A percentile compares a stretch with the other conserved stretches of the same genome.
phyloP scores from a whole-genome alignment of 1,139 yeast species.

The Wickerhamomyces sp. region DNA sequence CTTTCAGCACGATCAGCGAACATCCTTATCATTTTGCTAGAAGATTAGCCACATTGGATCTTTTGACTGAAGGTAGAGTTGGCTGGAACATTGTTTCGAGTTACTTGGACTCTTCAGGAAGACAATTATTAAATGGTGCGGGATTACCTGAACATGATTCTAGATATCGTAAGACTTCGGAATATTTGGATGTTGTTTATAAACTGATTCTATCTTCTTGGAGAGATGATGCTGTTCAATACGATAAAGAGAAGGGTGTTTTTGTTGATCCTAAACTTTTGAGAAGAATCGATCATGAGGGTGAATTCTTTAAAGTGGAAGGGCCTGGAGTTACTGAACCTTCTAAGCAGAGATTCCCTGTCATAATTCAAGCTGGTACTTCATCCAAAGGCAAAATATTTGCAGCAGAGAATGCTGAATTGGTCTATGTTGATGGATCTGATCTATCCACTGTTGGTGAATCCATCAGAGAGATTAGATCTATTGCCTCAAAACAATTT shows the following conservation, averaged over 20 bases:
- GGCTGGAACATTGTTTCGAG: constrained; percentile 42
- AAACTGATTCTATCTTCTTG: constrained; percentile 36
- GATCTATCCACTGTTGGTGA: constrained; percentile 21
- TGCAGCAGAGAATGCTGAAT: constrained; percentile 43
- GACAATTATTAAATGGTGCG: constrained; percentile 33
- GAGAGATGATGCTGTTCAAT: constrained; percentile 38
- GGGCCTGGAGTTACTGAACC: constrained; percentile 38
- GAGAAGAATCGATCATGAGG: constrained; percentile 34
- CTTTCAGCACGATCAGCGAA: constrained; percentile 37
- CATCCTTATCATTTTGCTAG: constrained; percentile 38
- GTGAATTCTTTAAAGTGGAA: constrained; percentile 34
- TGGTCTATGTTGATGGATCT: constrained; percentile 26
- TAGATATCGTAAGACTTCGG: constrained; percentile 35
- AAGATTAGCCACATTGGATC: constrained; percentile 36
- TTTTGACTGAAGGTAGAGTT: constrained; percentile 35
- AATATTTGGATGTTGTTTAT: constrained; percentile 34
- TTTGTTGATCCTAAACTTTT: constrained; percentile 34
- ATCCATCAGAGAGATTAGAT: constrained; percentile 21
- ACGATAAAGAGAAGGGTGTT: constrained; percentile 28
- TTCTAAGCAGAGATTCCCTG: constrained; percentile 39
- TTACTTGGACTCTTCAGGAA: constrained; percentile 36
- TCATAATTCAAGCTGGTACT: constrained; percentile 42
- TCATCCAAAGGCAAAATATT: constrained; percentile 36
- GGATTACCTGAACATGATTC: constrained; percentile 34
- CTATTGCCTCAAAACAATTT: constrained; percentile 20